Percentiles rank a stretch among this genome's conserved stretches.
Evolutionary conservation across 768 basidiomycete genomes (phyloP).

Genomic region (Cantharellus anzutake): DNA sequence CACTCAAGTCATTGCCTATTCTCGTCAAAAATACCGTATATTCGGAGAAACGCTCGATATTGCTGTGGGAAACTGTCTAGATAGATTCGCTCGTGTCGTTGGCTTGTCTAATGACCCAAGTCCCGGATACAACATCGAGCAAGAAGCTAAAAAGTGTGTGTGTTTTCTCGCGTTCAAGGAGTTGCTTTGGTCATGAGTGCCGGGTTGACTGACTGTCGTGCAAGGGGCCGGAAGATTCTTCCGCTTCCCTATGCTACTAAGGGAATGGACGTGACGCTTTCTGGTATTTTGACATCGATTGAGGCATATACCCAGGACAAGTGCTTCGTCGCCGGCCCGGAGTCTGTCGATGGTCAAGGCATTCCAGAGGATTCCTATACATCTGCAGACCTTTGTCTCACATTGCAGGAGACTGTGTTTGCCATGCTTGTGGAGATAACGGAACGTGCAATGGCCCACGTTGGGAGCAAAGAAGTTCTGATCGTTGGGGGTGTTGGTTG

Average conservation of each 20-base stretch:
- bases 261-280: conserved; percentile 94
- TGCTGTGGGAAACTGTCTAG: conserved; percentile 96
- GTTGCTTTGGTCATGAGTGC: background rate
- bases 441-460: conserved; percentile 97
- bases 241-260: conserved; percentile 89
- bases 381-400: conserved; percentile 91
- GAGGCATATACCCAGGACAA: conserved; percentile 81
- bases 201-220: background rate
- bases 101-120: conserved; percentile 88
- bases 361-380: conserved; percentile 51
- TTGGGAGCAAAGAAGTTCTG: conserved; percentile 85
- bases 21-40: conserved; percentile 89
- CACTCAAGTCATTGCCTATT: conserved; percentile 98
- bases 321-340: conserved; percentile 34
- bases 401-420: conserved; percentile 89
- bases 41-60: conserved; percentile 99
- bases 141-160: conserved; percentile 71
- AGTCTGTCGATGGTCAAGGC: conserved; percentile 16
- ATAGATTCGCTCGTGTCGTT: conserved; percentile 90
- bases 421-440: conserved; percentile 99
- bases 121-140: conserved; percentile 95
- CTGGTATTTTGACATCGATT: conserved; percentile 76
- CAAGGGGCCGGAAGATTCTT: conserved; percentile 57
- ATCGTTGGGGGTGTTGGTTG: conserved; percentile 99
- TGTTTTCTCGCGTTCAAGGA: background rate